These are phyloP conservation scores for Raffaelea albimanens DNA, from an alignment of 2,329 filamentous ascomycete genomes.

Conservation along the genomic window DNA sequence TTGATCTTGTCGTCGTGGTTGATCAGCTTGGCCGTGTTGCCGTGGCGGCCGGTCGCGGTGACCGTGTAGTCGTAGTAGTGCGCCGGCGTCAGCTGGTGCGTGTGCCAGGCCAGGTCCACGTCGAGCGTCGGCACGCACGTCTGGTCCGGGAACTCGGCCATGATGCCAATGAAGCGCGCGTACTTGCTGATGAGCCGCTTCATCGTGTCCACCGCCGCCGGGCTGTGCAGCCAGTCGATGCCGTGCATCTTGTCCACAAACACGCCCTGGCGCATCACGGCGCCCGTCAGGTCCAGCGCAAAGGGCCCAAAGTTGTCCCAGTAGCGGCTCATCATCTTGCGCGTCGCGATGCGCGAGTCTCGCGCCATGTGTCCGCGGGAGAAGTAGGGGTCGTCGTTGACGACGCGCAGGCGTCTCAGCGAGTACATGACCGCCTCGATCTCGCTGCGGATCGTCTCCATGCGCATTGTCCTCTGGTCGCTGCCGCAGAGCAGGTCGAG, in stretches of 20 bases:
- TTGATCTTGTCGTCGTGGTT: constrained; percentile 81
- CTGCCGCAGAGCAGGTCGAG: constrained; percentile 23
- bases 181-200: constrained; percentile 56
- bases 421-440: constrained; percentile 38
- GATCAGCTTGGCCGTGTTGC: constrained; percentile 42
- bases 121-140: constrained; percentile 63
- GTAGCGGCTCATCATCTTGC: constrained; percentile 62
- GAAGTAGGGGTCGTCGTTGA: neutral
- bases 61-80: constrained; percentile 53
- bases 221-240: constrained; percentile 71
- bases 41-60: constrained; percentile 16
- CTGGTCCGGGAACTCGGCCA: constrained; percentile 33
- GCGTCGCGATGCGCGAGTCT: constrained; percentile 34
- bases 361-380: constrained; percentile 3
- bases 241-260: constrained; percentile 64
- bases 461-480: constrained; percentile 21
- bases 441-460: constrained; percentile 39
- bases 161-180: constrained; percentile 51
- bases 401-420: constrained; percentile 21
- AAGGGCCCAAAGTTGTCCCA: constrained; percentile 60
- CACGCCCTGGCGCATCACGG: constrained; percentile 55
- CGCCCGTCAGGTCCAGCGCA: constrained; percentile 54
- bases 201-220: constrained; percentile 55
- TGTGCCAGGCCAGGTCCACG: constrained; percentile 72
- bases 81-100: constrained; percentile 60